Evolutionary conservation across 2,329 filamentous ascomycete species (phyloP), one percentile per base, ranked within the genome.

Genomic region (Elsinoe fawcettii): DNA sequence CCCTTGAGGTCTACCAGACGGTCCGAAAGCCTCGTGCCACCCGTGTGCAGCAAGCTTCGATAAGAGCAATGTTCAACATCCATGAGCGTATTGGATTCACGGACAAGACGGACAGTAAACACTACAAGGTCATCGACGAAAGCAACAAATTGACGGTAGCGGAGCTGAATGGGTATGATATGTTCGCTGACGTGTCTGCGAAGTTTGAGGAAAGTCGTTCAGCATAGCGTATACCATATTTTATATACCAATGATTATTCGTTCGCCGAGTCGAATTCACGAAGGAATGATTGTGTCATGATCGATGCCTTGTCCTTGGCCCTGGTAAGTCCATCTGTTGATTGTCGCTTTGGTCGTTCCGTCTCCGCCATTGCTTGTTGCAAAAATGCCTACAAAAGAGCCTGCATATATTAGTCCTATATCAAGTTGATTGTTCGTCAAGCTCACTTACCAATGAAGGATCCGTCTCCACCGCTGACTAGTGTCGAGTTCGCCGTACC

Each of bases 141-240:
- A 78, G 74, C 61, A 76, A 80, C 47, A 83, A 84, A 60, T 65
- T 87, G 30, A 86, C 84, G 0, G 85, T 87, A 51, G 82, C 85
- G 61, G 83, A 87, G 67, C 86, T 87, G 82, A 86, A 87, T 59
- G 73, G 74, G 74, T 81, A 84, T 60, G 78, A 84, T 63, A 81
- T 84, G 79, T 76, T 80, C 64, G 73, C 72, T 55, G 79, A 83
- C 59, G 68, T 82, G 7, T 77, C 80, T 56, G 75, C 81, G 66
- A 71, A 71, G 59, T 62, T 79, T 36, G 25, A 25, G 3, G 32
- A 53, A 14, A 14, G 16, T 18, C 20, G 30, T 25, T 12, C 3
- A 51, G 46, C 14, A 20, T 51, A 51, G 46, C 46, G 27, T 25
- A 5, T 27, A 14, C 30, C 2, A 14, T 14, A 20, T 32, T 51